phyloP scores from a whole-genome alignment of 352 stramenopile species.

The Globisporangium mamillatum region DNA sequence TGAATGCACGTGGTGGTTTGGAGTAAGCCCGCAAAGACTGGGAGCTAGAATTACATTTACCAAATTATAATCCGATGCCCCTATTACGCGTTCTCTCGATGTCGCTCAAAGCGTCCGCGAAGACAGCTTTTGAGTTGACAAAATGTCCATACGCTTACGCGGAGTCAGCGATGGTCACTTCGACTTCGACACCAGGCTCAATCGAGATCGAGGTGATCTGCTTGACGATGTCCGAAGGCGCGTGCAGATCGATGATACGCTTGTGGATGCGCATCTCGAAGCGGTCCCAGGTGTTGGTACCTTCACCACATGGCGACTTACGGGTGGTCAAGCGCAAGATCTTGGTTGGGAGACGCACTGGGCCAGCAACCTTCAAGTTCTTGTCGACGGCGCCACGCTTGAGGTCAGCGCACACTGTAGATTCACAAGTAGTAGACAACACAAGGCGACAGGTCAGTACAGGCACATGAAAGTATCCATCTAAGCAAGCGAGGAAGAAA shows the following conservation, averaged over 20 bases:
- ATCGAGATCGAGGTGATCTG: slow-evolving; percentile 99
- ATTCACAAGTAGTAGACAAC: not conserved
- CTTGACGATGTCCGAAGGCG: slow-evolving; percentile 98
- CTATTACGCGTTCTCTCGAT: slow-evolving; percentile 25
- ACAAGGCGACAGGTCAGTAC: not conserved
- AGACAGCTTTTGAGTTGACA: not conserved
- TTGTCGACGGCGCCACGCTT: slow-evolving; percentile 98
- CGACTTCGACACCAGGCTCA: slow-evolving; percentile 98
- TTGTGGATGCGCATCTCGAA: slow-evolving; percentile 99
- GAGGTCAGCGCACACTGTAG: slow-evolving; percentile 94
- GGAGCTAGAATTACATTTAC: slow-evolving; percentile 33
- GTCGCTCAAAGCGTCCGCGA: not conserved
- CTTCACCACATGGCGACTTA: slow-evolving; percentile 97
- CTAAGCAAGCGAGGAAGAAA: not conserved
- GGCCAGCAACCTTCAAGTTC: slow-evolving; percentile 97
- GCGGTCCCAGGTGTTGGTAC: slow-evolving; percentile 99
- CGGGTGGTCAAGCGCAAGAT: slow-evolving; percentile 97
- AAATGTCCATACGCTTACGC: slow-evolving; percentile 42
- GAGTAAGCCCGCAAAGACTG: slow-evolving; percentile 30
- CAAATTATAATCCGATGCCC: slow-evolving; percentile 25
- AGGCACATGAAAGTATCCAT: not conserved
- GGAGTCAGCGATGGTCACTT: slow-evolving; percentile 96
- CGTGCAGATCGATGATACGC: slow-evolving; percentile 99
- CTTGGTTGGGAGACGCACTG: slow-evolving; percentile 99
- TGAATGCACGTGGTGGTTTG: not conserved